These are phyloP conservation scores for Fraxinus americana DNA, from an alignment of 257 asterid species.

Conservation along the genomic window DNA sequence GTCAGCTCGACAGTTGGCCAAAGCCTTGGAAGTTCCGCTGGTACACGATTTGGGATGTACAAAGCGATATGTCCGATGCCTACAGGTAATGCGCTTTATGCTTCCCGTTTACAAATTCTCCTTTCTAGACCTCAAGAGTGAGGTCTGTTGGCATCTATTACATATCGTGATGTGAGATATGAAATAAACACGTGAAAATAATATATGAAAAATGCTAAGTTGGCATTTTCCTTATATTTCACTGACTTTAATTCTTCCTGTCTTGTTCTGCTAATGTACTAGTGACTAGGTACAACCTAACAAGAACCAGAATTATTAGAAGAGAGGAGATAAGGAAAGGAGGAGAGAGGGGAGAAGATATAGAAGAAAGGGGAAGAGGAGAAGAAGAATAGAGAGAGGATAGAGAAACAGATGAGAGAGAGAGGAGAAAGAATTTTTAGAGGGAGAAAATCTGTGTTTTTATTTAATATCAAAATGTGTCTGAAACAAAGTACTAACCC, in stretches of 20 bases:
- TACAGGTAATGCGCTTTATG: conserved; percentile 61
- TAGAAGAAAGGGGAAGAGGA: no score
- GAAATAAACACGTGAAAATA: neutral
- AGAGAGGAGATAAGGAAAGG: no score
- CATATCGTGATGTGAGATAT: neutral
- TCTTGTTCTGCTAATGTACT: neutral
- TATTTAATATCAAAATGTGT: no score
- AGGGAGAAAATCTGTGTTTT: no score
- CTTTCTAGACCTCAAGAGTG: neutral
- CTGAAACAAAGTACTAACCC: no score
- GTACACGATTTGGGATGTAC: conserved; percentile 98
- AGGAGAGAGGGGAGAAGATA: no score
- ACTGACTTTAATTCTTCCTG: neutral
- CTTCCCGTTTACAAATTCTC: neutral
- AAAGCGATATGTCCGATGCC: conserved; percentile 91
- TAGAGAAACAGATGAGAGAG: no score
- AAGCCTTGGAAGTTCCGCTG: conserved; percentile 93
- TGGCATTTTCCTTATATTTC: no score
- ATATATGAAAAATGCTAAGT: neutral
- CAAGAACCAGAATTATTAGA: no score
- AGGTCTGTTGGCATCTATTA: neutral
- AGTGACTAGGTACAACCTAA: neutral
- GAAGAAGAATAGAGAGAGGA: no score
- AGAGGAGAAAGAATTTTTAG: no score
- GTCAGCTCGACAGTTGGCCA: conserved; percentile 96